Base-by-base conservation (phyloP, 2,329 filamentous ascomycete genomes). In the Fusarium oligoseptatum region DNA sequence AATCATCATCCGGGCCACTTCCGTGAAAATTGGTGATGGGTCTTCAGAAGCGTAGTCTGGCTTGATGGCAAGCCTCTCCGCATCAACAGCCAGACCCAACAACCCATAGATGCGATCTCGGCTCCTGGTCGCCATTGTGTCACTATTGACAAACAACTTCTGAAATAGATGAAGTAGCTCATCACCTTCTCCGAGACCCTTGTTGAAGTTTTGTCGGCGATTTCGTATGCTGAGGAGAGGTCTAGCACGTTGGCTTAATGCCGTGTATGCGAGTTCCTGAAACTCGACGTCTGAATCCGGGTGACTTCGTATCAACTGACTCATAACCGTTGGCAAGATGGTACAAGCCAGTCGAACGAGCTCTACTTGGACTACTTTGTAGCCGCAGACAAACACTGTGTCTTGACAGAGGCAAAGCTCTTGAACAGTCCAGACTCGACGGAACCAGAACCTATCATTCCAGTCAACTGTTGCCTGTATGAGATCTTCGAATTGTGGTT, bases 381-480 rank as follows among this genome's bases (percentile, higher is more conserved):
- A 32, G 24, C 61, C 61, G 10, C 61, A 64, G 45, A 64, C 17
- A 27, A 64, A 64, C 3, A 64, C 36, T 9, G 61, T 56, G 27
- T 64, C 20, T 12, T 27, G 24, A 5, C 61, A 64, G 6, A 64
- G 29, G 45, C 61, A 56, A 20, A 64, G 32, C 48, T 64, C 61
- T 12, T 64, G 61, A 24, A 64, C 48, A 14, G 48, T 56, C 61
- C 48, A 64, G 45, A 64, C 34, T n/a, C 61, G 61, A 24, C 43
- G 61, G 61, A 64, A 64, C 61, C 61, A 56, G 12, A 32, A n/a
- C 10, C 61, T 34, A 8, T 64, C 61, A 6, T 64, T 56, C 61
- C 48, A 56, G 32, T 37, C n/a, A n/a, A 64, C 24, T 4, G 32
- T 57, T 12, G 36, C 61, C n/a, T 56, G 48, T 7, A 64, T 24